A percentile compares a stretch with the other conserved stretches of the same genome.
Evolutionary conservation across 441 rosid species (phyloP).

Genomic region (Mallotus repandus): DNA sequence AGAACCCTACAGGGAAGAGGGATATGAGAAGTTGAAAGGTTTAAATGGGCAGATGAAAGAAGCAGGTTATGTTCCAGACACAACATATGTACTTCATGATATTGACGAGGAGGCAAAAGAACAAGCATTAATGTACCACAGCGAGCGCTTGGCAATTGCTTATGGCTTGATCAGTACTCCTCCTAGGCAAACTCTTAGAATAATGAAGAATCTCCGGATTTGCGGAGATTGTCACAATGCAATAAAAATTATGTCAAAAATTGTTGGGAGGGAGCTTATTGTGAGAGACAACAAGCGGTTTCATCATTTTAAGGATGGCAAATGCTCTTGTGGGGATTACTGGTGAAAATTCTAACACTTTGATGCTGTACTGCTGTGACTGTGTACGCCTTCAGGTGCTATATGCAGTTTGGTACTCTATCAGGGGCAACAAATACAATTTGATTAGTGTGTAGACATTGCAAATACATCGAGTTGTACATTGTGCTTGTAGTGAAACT

Average conservation of each 20-base stretch:
- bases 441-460: neutral
- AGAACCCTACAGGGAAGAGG: slow-evolving; percentile 43
- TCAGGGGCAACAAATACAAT: neutral
- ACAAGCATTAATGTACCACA: slow-evolving; percentile 62
- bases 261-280: slow-evolving; percentile 68
- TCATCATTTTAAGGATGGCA: slow-evolving; percentile 65
- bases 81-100: slow-evolving; percentile 68
- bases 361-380: neutral
- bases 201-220: slow-evolving; percentile 64
- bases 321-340: slow-evolving; percentile 66
- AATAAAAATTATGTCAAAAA: slow-evolving; percentile 64
- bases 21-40: slow-evolving; percentile 37
- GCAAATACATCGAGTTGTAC: slow-evolving; percentile 14
- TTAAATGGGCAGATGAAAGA: slow-evolving; percentile 54
- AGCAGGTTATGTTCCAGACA: slow-evolving; percentile 63
- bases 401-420: neutral
- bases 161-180: slow-evolving; percentile 70
- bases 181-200: slow-evolving; percentile 57
- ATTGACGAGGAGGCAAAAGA: slow-evolving; percentile 70
- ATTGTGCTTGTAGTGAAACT: slow-evolving; percentile 1
- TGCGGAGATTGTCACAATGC: slow-evolving; percentile 74
- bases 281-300: slow-evolving; percentile 72
- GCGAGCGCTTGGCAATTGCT: slow-evolving; percentile 64
- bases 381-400: neutral
- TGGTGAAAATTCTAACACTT: slow-evolving; percentile 35